Evolutionary conservation across 2,329 filamentous ascomycete species (phyloP).

Genomic region (Microdochium bolleyi): DNA sequence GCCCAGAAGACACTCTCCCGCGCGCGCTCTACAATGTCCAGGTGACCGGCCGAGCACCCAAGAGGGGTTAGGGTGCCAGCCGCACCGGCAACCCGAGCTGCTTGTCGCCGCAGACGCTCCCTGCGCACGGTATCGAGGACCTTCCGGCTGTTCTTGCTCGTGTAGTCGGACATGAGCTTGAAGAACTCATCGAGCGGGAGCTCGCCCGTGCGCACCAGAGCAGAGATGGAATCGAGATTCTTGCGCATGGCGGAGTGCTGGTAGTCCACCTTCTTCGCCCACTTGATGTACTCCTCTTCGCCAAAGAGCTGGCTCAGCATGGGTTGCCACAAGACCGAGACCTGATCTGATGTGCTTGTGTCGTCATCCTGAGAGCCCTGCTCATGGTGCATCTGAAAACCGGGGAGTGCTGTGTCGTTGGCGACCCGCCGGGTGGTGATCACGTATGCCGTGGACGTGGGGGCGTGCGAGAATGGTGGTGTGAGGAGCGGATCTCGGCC

Average conservation of each 20-base stretch:
- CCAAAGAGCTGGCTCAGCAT: constrained; percentile 7
- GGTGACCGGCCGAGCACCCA: not conserved
- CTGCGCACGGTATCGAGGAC: not conserved
- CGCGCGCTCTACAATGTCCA: not conserved
- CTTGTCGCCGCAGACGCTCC: not conserved
- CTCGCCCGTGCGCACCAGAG: constrained; percentile 1
- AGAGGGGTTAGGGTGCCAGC: not conserved
- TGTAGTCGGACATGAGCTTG: not conserved
- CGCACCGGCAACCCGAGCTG: not conserved
- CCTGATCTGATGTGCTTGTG: constrained; percentile 1
- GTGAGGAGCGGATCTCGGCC: not conserved
- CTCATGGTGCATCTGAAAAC: constrained; percentile 3
- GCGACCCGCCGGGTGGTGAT: constrained; percentile 5
- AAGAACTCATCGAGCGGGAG: constrained; percentile 1
- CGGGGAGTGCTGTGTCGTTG: constrained; percentile 8
- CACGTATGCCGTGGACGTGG: constrained; percentile 3
- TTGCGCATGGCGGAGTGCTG: constrained; percentile 1
- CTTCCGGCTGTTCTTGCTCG: not conserved
- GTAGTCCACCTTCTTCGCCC: constrained; percentile 5
- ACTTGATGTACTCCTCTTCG: constrained; percentile 8
- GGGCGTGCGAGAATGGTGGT: constrained; percentile 1
- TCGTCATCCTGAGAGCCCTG: not conserved
- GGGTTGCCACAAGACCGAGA: constrained; percentile 6
- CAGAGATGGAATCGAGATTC: not conserved
- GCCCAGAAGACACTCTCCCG: not conserved